Base-by-base conservation (phyloP, 2,329 filamentous ascomycete genomes). In the Neobulgaria alba region DNA sequence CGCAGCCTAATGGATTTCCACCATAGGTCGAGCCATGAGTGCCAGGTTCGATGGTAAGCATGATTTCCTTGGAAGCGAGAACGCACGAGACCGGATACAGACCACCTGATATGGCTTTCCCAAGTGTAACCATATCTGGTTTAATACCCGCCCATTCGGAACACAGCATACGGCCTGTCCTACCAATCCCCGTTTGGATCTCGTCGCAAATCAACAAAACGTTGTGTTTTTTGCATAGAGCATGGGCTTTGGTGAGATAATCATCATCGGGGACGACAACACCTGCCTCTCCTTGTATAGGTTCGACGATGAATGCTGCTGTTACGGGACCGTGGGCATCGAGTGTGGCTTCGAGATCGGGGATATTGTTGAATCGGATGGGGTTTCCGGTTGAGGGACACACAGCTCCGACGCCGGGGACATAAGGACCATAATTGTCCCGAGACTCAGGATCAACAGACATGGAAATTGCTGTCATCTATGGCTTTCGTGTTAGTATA, bases 21-120 rank as follows among this genome's bases (percentile, higher is more conserved):
- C 92, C 92, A 59, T 96, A 98, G n/a, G 92, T 98, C 31, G 87
- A 95, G 36, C 92, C 92, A 65, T 98, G 92, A 18, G 92, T 96
- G 45, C 92, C 92, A 18, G 92, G 86, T 71, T 98, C 92, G 49
- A 98, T 73, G 8, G 90, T 92, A 52, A 95, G 75, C 89, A 98
- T 95, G 49, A 96, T 73, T 42, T 95, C 89, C 66, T 83, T 88
- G 56, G 80, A 80, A 47, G 84, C 82, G 38, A 98, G 73, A 36
- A 98, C 89, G 56, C 82, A 88, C 47, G 88, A 95, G 43, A 98
- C 92, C n/a, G 92, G 92, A 67, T 98, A 98, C 83, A 96, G 92
- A 63, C 92, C 92, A 49, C 92, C 92, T 23, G 88, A 95, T 61
- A 98, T 95, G 54, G 92, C 92, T 71, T 98, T 98, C 59, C 92